Evolutionary conservation across 176 grass and related monocot genomes (phyloP), one percentile per base, ranked within the genome.

Genomic region (Leersia perrieri): DNA sequence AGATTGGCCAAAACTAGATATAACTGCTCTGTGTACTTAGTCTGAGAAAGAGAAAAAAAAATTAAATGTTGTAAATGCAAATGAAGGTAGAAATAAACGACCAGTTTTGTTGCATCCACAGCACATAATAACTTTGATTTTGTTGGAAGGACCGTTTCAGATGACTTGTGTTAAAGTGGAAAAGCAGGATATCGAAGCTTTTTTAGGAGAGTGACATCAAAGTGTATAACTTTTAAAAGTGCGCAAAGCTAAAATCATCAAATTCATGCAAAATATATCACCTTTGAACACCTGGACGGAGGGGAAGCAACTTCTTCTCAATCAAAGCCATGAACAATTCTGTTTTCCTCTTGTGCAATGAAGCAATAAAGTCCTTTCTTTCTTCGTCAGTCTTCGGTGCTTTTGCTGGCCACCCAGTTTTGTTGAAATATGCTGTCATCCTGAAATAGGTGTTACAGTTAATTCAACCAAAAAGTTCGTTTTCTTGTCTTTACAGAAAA

Each of bases 341-440:
- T 35, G 95, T 98, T 86, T 98, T 98, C 84, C 88, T 93, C 70
- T 98, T 95, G 78, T 98, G 95, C 82, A 98, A 86, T 68, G 92
- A 91, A 82, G 95, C 90, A 79, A 98, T 83, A 73, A 98, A 94
- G 7, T 91, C 38, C 44, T 93, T 98, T 36, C 95, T 94, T 86
- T 98, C 88, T 29, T 91, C 86, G 60, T 98, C 88, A 12, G 83
- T 89, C 57, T 88, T 93, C 53, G 90, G 92, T 27, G 90, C 80
- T 88, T 94, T 93, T 82, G 67, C 82, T 25, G 95, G 90, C 95
- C 95, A 98, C 51, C 79, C 92, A 23, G 68, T 86, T 81, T 98
- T 92, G 88, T 91, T 93, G 88, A 98, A 98, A 80, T 95, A 93
- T 83, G 92, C 81, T n/a, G 90, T 93, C 92, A 98, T 98, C 83